phyloP scores from a whole-genome alignment of 2,329 filamentous ascomycete species.

The Neonectria coccinea region DNA sequence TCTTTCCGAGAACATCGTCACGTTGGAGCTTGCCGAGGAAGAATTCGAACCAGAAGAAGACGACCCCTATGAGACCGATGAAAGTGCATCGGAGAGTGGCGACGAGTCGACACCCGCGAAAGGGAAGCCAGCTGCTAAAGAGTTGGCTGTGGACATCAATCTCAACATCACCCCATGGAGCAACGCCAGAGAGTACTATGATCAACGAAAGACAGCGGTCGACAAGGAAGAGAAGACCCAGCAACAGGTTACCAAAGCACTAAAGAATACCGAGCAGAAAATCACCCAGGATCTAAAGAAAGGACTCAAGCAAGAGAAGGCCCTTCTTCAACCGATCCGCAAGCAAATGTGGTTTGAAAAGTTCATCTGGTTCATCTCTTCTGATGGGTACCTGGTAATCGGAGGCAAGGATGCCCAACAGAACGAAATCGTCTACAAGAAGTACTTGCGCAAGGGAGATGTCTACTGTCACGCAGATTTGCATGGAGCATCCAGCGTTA shows the following conservation, averaged over 20 bases:
- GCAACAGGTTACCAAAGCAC: constrained; percentile 81
- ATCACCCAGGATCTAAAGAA: constrained; percentile 88
- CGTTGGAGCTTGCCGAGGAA: constrained; percentile 80
- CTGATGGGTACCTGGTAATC: constrained; percentile 92
- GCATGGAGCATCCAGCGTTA: constrained; percentile 82
- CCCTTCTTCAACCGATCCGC: constrained; percentile 83
- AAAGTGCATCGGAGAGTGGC: constrained; percentile 61
- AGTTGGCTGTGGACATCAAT: constrained; percentile 84
- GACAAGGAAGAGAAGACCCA: constrained; percentile 90
- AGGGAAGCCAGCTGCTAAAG: constrained; percentile 61
- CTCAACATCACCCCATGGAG: constrained; percentile 85
- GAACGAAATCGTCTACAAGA: constrained; percentile 90
- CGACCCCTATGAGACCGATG: constrained; percentile 74
- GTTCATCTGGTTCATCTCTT: constrained; percentile 94
- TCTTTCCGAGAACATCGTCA: constrained; percentile 89
- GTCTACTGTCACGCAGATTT: constrained; percentile 93
- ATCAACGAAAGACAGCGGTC: constrained; percentile 85
- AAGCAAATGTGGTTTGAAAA: constrained; percentile 97
- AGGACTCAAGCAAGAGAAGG: constrained; percentile 90
- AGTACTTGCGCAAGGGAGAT: constrained; percentile 88
- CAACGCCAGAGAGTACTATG: constrained; percentile 93
- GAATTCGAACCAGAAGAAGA: constrained; percentile 71
- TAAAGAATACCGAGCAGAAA: constrained; percentile 92
- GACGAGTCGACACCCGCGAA: constrained; percentile 51
- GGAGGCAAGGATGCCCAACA: constrained; percentile 90